These are phyloP conservation scores for Pyrenochaeta sp. DNA, from an alignment of 2,329 filamentous ascomycete genomes.

Conservation along the genomic window DNA sequence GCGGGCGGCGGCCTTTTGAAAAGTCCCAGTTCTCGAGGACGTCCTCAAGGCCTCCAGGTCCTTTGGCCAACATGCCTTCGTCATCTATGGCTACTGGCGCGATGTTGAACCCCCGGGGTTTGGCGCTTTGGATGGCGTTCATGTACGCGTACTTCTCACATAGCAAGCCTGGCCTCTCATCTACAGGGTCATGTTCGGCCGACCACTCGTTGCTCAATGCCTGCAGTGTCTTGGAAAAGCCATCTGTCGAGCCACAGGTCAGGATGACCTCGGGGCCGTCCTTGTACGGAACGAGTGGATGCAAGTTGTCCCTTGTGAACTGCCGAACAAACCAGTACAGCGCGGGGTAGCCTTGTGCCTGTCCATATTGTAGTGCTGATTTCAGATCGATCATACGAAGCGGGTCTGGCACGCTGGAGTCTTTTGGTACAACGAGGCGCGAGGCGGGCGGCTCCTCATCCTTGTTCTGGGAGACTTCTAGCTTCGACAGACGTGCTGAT, in stretches of 20 bases:
- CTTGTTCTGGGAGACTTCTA: slow-evolving; percentile 34
- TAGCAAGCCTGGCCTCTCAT: slow-evolving; percentile 78
- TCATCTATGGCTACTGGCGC: slow-evolving; percentile 78
- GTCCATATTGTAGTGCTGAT: slow-evolving; percentile 86
- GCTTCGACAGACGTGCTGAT: slow-evolving; percentile 37
- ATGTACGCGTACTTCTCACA: slow-evolving; percentile 84
- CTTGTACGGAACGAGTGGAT: slow-evolving; percentile 81
- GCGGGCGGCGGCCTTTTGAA: slow-evolving; percentile 75
- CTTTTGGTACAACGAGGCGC: slow-evolving; percentile 77
- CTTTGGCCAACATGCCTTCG: slow-evolving; percentile 79
- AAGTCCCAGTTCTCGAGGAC: slow-evolving; percentile 85
- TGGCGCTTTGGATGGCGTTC: slow-evolving; percentile 73
- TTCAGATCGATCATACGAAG: slow-evolving; percentile 79
- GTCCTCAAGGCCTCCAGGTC: slow-evolving; percentile 77
- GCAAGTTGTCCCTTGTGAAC: slow-evolving; percentile 78
- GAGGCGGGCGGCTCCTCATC: slow-evolving; percentile 39
- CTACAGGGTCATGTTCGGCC: slow-evolving; percentile 70
- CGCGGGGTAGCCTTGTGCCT: slow-evolving; percentile 81
- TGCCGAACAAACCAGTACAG: slow-evolving; percentile 80
- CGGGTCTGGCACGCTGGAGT: slow-evolving; percentile 65
- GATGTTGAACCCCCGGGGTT: slow-evolving; percentile 75
- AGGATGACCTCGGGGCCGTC: slow-evolving; percentile 80
- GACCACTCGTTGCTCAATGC: slow-evolving; percentile 80
- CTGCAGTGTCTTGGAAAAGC: slow-evolving; percentile 79
- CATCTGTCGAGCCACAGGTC: slow-evolving; percentile 85